Evolutionary conservation across 352 stramenopile species (phyloP).

Genomic region (Pythium pyrilobum): DNA sequence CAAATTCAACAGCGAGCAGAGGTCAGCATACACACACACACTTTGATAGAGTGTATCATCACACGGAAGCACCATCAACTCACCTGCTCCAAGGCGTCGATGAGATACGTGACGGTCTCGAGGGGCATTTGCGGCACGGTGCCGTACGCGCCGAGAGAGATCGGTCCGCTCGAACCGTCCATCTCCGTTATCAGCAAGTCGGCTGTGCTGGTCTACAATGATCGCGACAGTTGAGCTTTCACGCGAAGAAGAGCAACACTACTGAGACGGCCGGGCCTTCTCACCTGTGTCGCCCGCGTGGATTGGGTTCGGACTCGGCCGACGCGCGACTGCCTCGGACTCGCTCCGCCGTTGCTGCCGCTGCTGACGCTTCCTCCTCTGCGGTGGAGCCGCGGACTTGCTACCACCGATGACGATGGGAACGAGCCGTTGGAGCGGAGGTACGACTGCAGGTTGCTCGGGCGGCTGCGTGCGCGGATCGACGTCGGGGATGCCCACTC

Average conservation of each 20-base stretch:
- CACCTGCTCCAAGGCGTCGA: slow-evolving; percentile 59
- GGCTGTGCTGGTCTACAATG: background rate
- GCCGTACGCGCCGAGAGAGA: slow-evolving; percentile 36
- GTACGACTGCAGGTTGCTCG: slow-evolving; percentile 37
- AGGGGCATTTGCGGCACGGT: slow-evolving; percentile 42
- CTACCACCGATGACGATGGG: slow-evolving; percentile 8
- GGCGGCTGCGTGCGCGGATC: slow-evolving; percentile 31
- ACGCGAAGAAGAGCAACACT: background rate
- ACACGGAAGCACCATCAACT: background rate
- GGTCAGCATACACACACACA: no score
- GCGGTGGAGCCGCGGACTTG: slow-evolving; percentile 13
- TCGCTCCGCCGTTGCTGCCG: slow-evolving; percentile 12
- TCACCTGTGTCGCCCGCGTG: slow-evolving; percentile 20
- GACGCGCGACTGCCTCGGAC: slow-evolving; percentile 1
- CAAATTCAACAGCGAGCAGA: no score
- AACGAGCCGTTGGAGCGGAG: slow-evolving; percentile 33
- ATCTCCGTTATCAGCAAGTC: background rate
- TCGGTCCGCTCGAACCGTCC: background rate
- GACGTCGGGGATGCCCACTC: slow-evolving; percentile 33
- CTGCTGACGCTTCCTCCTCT: background rate
- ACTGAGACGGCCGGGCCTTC: background rate
- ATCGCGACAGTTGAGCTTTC: no score
- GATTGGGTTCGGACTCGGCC: slow-evolving; percentile 4
- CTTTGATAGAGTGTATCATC: background rate
- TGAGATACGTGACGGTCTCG: slow-evolving; percentile 68